Evolutionary conservation across 805 yeast species (phyloP), one percentile per base, ranked within the genome.

Genomic region (Ogataea kodamae): DNA sequence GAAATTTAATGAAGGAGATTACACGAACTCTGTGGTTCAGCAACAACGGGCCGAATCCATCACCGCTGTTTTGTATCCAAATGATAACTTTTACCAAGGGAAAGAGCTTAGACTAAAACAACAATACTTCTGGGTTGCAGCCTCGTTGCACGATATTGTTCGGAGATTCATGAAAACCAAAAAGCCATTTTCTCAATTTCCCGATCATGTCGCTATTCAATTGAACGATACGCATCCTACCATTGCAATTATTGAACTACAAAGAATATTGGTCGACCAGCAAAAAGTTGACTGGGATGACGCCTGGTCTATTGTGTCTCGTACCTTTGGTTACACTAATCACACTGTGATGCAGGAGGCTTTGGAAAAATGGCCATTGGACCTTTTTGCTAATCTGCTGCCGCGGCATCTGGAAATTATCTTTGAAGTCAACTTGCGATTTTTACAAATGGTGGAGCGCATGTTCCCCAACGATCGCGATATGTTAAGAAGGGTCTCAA

Each of bases 291-390:
- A 66, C 15, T 89, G 95, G 96, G 78, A 74, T 48, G 70, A 68
- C 28, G 96, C 96, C 22, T 89, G 96, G 96, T 63, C 63, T 16
- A 80, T 89, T 55, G 95, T 85, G 33, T 76, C 81, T 17, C 59
- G 61, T 34, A 86, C 92, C 4, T 86, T 88, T 59, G 92, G 92
- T 38, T 89, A 89, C 69, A 88, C 97, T 5, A 88, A 88, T 62
- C 97, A 88, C 61, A 88, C 97, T 1, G 97, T 88, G 27, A 81
- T 88, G 86, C 80, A 80, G 42, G 97, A 88, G 68, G 97, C 96
- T 14, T 70, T 89, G 43, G 97, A 88, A 67, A 89, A 85, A 65
- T 88, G 97, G 97, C 95, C 96, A 6, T 79, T 89, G 39, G 82
- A 82, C 36, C 67, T 88, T 46, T 65, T 88, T 44, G 85, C 82